A percentile compares a stretch with the other conserved stretches of the same genome.
Evolutionary conservation across 805 yeast species (phyloP).

Genomic region (Candida germanica): DNA sequence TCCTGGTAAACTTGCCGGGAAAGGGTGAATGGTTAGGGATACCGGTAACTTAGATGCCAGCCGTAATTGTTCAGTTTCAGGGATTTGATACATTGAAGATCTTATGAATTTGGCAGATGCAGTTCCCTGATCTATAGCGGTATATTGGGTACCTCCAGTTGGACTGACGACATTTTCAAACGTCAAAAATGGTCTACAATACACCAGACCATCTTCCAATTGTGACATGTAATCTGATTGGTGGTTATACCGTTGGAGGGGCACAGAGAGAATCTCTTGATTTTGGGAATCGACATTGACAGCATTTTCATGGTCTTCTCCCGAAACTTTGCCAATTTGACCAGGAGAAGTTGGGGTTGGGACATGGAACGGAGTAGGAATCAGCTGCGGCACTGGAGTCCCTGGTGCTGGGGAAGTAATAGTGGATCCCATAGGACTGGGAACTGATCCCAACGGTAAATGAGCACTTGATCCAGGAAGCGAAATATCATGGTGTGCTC

Average conservation of each 20-base stretch:
- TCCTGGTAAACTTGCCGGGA: constrained; percentile 55
- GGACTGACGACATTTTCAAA: constrained; percentile 83
- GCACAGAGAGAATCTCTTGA: constrained; percentile 13
- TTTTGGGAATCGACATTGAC: constrained; percentile 3
- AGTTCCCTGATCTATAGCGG: constrained; percentile 76
- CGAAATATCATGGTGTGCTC: constrained; percentile 30
- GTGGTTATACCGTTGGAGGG: constrained; percentile 18
- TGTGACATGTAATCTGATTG: constrained; percentile 24
- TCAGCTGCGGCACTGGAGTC: neutral
- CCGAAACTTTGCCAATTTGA: neutral
- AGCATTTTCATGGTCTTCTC: constrained; percentile 10
- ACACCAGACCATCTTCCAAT: constrained; percentile 27
- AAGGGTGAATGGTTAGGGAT: constrained; percentile 79
- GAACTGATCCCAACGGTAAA: neutral
- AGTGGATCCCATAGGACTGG: constrained; percentile 7
- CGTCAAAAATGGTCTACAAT: constrained; percentile 55
- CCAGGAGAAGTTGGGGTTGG: neutral
- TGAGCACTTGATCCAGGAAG: constrained; percentile 3
- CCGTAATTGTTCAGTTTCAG: constrained; percentile 68
- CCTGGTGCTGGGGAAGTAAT: constrained; percentile 2
- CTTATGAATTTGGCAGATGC: constrained; percentile 79
- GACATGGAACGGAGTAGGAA: neutral
- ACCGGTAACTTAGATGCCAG: constrained; percentile 73
- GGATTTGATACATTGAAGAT: constrained; percentile 78
- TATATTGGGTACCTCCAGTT: constrained; percentile 66